These are phyloP conservation scores for Beauveria sp. DNA, from an alignment of 2,329 filamentous ascomycete genomes.

Conservation along the genomic window DNA sequence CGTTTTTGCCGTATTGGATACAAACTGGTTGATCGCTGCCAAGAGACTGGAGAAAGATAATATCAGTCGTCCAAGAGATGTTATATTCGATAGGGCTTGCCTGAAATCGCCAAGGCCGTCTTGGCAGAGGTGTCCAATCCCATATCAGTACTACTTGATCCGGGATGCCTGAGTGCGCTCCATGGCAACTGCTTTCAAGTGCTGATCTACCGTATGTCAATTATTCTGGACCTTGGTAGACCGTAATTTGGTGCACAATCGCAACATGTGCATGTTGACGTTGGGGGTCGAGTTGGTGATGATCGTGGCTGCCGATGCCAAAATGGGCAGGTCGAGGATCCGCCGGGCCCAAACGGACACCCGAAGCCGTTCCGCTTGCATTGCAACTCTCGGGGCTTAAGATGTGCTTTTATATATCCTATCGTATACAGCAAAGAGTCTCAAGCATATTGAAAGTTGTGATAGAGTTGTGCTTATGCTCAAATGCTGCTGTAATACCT, in stretches of 20 bases:
- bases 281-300: no score
- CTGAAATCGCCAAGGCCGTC: conserved; percentile 2
- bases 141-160: not conserved
- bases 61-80: not conserved
- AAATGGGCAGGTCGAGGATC: no score
- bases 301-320: no score
- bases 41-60: not conserved
- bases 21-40: not conserved
- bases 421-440: not conserved
- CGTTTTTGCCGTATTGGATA: not conserved
- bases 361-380: not conserved
- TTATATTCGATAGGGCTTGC: conserved; percentile 2
- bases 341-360: no score
- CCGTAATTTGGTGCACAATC: not conserved
- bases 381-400: not conserved
- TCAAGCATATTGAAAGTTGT: not conserved
- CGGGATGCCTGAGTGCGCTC: not conserved
- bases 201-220: no score
- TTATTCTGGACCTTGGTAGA: not conserved
- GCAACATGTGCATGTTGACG: no score
- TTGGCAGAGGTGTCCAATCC: not conserved
- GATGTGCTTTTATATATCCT: not conserved
- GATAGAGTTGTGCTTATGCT: conserved; percentile 1
- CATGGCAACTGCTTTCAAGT: not conserved
- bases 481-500: not conserved